Conservation (phyloP, 345 rosid species). For the Aurinia saxatilis region DNA sequence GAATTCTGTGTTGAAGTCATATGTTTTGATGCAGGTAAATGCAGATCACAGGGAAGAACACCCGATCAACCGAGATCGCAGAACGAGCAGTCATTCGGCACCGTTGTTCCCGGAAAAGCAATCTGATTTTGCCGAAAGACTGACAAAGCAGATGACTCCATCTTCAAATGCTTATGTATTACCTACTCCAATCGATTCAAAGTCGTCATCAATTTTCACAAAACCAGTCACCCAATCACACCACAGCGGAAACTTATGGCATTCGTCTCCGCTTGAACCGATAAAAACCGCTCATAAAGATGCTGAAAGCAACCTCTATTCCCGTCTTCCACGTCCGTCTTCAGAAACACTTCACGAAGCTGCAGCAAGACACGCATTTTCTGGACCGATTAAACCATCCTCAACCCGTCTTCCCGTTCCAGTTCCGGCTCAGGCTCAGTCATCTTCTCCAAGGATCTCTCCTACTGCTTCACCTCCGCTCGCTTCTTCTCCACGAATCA, state of each 20-base stretch:
- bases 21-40: slow-evolving; percentile 16
- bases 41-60: slow-evolving; percentile 14
- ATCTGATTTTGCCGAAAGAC: slow-evolving; percentile 46
- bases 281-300: slow-evolving; percentile 48
- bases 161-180: slow-evolving; percentile 54
- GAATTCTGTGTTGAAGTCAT: neutral
- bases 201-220: slow-evolving; percentile 33
- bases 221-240: slow-evolving; percentile 34
- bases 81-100: slow-evolving; percentile 68
- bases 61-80: slow-evolving; percentile 18
- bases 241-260: slow-evolving; percentile 38
- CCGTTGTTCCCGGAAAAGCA: slow-evolving; percentile 69
- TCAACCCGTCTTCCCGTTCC: slow-evolving; percentile 36
- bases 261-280: slow-evolving; percentile 82
- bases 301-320: slow-evolving; percentile 21
- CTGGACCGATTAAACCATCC: slow-evolving; percentile 63
- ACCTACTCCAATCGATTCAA: slow-evolving; percentile 71
- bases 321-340: slow-evolving; percentile 59
- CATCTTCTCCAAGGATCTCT: slow-evolving; percentile 63
- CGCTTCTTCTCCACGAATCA: slow-evolving; percentile 72
- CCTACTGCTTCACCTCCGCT: slow-evolving; percentile 86
- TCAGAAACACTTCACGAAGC: slow-evolving; percentile 45
- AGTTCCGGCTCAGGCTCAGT: slow-evolving; percentile 19
- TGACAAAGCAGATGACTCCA: slow-evolving; percentile 40
- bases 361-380: slow-evolving; percentile 39